A percentile compares a stretch with the other conserved stretches of the same genome.
phyloP scores from a whole-genome alignment of 768 basidiomycete species.

The Pulveroboletus sp. region DNA sequence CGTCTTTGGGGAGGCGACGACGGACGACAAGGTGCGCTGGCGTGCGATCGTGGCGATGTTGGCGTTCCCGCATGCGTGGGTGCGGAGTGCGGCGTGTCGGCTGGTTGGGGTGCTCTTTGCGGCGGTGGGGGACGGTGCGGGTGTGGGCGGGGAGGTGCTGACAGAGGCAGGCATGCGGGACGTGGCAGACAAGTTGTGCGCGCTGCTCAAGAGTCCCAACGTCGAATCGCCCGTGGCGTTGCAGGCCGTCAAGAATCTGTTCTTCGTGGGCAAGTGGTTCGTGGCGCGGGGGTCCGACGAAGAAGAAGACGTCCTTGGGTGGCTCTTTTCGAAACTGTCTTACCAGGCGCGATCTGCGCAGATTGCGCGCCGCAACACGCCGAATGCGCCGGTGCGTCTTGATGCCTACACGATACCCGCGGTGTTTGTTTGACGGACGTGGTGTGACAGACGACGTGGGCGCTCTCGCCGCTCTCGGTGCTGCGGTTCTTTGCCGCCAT shows the following conservation, averaged over 20 bases:
- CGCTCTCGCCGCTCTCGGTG: slow-evolving; percentile 73
- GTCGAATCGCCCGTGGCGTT: slow-evolving; percentile 69
- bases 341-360: slow-evolving; percentile 80
- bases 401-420: neutral
- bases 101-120: slow-evolving; percentile 71
- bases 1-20: slow-evolving; percentile 50
- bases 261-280: slow-evolving; percentile 90
- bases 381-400: slow-evolving; percentile 42
- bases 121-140: slow-evolving; percentile 4
- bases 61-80: slow-evolving; percentile 93
- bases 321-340: slow-evolving; percentile 94
- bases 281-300: slow-evolving; percentile 25
- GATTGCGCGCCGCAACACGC: slow-evolving; percentile 61
- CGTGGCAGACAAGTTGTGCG: slow-evolving; percentile 67
- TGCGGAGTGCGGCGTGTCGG: slow-evolving; percentile 76
- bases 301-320: slow-evolving; percentile 65
- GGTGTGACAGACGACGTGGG: slow-evolving; percentile 69
- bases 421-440: neutral
- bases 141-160: slow-evolving; percentile 41
- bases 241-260: slow-evolving; percentile 90
- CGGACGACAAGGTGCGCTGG: slow-evolving; percentile 59
- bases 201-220: slow-evolving; percentile 80
- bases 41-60: slow-evolving; percentile 59
- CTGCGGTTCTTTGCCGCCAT: slow-evolving; percentile 96
- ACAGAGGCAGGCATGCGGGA: slow-evolving; percentile 60